Conservation (phyloP, 148 eudicot species). For the Fallopia convolvulus region DNA sequence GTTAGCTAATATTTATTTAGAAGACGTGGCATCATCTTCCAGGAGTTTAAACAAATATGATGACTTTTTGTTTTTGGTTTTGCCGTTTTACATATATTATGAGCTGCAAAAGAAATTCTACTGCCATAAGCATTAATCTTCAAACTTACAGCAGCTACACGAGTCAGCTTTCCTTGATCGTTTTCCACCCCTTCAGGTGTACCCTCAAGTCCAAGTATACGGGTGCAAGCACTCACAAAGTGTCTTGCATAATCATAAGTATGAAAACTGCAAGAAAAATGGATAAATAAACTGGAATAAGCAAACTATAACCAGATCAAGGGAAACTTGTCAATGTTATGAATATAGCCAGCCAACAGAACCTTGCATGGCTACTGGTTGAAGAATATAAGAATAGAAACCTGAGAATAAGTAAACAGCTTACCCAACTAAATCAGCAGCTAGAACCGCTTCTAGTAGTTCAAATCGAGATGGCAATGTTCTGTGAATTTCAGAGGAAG, state of each 20-base stretch:
- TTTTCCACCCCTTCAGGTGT: conserved; percentile 97
- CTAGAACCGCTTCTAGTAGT: conserved; percentile 68
- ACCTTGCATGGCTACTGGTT: neutral
- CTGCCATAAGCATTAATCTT: neutral
- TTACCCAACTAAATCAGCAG: conserved; percentile 90
- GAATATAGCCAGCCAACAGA: neutral
- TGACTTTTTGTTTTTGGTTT: neutral
- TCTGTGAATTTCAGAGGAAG: conserved; percentile 88
- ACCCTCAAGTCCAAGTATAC: conserved; percentile 97
- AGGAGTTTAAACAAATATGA: neutral
- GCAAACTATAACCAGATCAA: neutral
- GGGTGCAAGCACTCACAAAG: conserved; percentile 98
- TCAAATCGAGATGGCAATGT: conserved; percentile 86
- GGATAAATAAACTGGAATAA: neutral
- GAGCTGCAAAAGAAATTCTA: neutral
- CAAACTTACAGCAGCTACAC: conserved; percentile 87
- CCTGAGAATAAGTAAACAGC: conserved; percentile 13
- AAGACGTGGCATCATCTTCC: neutral
- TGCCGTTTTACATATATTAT: neutral
- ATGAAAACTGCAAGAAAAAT: conserved; percentile 58
- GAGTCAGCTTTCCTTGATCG: conserved; percentile 90
- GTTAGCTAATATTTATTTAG: neutral
- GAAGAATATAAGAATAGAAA: neutral
- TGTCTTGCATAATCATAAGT: conserved; percentile 98
- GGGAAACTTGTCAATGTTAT: neutral